Conservation (phyloP, 345 rosid species). For the Clausena lansium region DNA sequence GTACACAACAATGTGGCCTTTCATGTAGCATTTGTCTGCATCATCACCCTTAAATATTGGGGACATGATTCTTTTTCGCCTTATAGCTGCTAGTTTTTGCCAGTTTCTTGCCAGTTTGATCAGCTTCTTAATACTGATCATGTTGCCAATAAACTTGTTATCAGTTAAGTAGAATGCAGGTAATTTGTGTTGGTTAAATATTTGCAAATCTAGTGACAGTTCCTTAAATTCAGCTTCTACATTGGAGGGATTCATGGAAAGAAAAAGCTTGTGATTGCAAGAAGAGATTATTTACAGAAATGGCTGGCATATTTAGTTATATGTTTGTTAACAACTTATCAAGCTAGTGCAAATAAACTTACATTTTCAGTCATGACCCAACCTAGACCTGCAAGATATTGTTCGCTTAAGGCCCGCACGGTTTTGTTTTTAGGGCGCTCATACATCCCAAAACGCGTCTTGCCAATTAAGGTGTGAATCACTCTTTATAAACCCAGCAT, state of each 20-base stretch:
- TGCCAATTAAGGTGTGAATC: too few relatives aligned
- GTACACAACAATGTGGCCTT: conserved; percentile 25
- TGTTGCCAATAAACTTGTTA: background rate
- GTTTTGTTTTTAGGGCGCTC: too few relatives aligned
- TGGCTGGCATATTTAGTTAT: background rate
- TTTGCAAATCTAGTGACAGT: background rate
- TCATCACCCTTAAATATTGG: background rate
- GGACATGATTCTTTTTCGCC: background rate
- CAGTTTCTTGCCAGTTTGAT: conserved; percentile 20
- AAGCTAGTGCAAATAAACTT: background rate
- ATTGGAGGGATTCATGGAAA: background rate
- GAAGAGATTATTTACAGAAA: too few relatives aligned
- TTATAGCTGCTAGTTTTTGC: conserved; percentile 9
- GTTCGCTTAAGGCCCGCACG: too few relatives aligned
- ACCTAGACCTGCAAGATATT: too few relatives aligned
- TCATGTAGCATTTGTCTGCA: background rate
- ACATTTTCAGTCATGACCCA: background rate
- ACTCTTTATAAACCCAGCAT: too few relatives aligned
- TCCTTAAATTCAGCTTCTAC: background rate
- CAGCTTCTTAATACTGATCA: conserved; percentile 22
- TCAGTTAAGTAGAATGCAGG: background rate
- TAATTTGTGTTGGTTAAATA: background rate
- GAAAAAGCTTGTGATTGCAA: background rate
- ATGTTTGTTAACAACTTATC: background rate
- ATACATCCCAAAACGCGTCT: too few relatives aligned